These are phyloP conservation scores for Taiozyma sp. DNA, from an alignment of 1,139 yeast genomes.

Conservation along the genomic window DNA sequence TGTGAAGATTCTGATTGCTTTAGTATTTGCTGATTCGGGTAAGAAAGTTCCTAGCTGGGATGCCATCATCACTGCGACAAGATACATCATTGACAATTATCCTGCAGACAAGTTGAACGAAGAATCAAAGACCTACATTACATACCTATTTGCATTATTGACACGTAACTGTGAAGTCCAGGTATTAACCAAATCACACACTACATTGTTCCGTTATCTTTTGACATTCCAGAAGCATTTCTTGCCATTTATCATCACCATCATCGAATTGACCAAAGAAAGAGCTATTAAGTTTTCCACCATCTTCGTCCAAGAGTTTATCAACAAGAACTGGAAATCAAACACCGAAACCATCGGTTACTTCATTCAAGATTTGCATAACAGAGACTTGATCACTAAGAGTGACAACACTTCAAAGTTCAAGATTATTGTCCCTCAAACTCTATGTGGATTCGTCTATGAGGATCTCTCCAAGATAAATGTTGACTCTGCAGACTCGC, in stretches of 20 bases:
- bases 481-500: constrained; percentile 5
- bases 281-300: constrained; percentile 39
- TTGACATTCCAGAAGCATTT: constrained; percentile 25
- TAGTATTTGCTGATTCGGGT: constrained; percentile 67
- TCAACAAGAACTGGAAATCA: constrained; percentile 34
- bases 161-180: constrained; percentile 57
- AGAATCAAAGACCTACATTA: constrained; percentile 22
- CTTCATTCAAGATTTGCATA: constrained; percentile 35
- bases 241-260: constrained; percentile 44
- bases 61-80: constrained; percentile 13
- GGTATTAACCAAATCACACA: constrained; percentile 43
- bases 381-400: constrained; percentile 18
- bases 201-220: constrained; percentile 35
- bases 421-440: constrained; percentile 13
- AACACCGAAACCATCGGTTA: constrained; percentile 36
- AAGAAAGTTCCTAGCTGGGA: constrained; percentile 42
- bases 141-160: constrained; percentile 37
- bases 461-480: constrained; percentile 3
- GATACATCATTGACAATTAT: constrained; percentile 7
- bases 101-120: constrained; percentile 11
- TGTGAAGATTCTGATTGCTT: constrained; percentile 32
- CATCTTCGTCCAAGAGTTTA: constrained; percentile 43
- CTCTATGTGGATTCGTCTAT: constrained; percentile 4
- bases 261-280: constrained; percentile 37
- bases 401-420: constrained; percentile 15